Evolutionary conservation across 805 yeast species (phyloP).

Genomic region (Tetrapisispora fleetii): DNA sequence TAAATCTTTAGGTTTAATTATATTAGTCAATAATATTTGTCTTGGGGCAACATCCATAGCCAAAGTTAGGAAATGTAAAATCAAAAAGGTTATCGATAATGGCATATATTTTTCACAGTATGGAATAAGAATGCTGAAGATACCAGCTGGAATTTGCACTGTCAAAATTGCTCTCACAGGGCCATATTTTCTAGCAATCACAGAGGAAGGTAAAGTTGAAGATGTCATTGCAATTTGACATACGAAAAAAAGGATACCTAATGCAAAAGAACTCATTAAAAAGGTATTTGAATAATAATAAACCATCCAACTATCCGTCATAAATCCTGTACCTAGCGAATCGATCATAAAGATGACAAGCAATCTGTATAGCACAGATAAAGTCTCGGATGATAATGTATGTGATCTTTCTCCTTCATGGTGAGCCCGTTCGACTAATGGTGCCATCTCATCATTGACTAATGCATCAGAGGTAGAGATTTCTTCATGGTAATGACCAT

Average conservation of each 20-base stretch:
- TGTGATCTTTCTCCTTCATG: slow-evolving; percentile 3
- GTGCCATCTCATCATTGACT: slow-evolving; percentile 20
- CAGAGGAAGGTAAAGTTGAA: slow-evolving; percentile 70
- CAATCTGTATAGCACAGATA: slow-evolving; percentile 37
- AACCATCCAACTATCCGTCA: slow-evolving; percentile 83
- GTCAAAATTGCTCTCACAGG: slow-evolving; percentile 67
- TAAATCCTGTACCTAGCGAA: slow-evolving; percentile 80
- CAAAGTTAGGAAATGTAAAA: slow-evolving; percentile 50
- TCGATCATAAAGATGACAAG: slow-evolving; percentile 67
- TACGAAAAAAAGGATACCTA: slow-evolving; percentile 60
- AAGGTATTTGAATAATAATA: slow-evolving; percentile 62
- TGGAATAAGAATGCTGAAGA: slow-evolving; percentile 49
- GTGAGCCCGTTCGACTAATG: slow-evolving; percentile 12
- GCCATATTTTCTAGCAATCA: slow-evolving; percentile 55
- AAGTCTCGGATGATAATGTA: slow-evolving; percentile 33
- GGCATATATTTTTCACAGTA: slow-evolving; percentile 30
- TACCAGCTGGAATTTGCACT: slow-evolving; percentile 72
- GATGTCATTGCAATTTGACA: slow-evolving; percentile 55
- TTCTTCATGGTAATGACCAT: slow-evolving; percentile 16
- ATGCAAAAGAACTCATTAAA: slow-evolving; percentile 39
- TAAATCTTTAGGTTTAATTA: slow-evolving; percentile 53
- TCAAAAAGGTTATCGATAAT: slow-evolving; percentile 40
- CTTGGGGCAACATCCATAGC: slow-evolving; percentile 92
- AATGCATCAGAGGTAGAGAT: slow-evolving; percentile 11
- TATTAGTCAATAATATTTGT: slow-evolving; percentile 63